A percentile compares a stretch with the other conserved stretches of the same genome.
Evolutionary conservation across 306 rosid species (phyloP).

Genomic region (Medicago ruthenica): DNA sequence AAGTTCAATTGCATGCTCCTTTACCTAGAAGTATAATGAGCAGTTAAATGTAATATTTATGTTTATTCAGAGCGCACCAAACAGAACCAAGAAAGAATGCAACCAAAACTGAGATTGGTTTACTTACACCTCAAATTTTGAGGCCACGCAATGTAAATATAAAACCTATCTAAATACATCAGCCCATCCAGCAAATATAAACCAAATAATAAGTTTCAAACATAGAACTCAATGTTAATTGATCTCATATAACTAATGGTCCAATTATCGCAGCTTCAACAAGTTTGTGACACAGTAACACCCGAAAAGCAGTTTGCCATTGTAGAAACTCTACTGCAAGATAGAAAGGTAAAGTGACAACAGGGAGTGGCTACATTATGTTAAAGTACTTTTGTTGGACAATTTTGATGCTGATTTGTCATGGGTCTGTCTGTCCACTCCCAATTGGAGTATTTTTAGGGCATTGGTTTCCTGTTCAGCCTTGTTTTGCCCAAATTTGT

Average conservation of each 20-base stretch:
- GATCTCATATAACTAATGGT: neutral
- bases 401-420: neutral
- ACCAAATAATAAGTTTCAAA: too few relatives aligned
- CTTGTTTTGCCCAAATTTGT: neutral
- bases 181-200: neutral
- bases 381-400: neutral
- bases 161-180: neutral
- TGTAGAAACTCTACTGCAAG: neutral
- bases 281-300: neutral
- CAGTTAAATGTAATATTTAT: conserved; percentile 24
- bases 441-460: neutral
- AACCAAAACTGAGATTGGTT: conserved; percentile 17
- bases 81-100: conserved; percentile 4
- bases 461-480: neutral
- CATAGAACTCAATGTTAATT: neutral
- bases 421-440: neutral
- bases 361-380: neutral
- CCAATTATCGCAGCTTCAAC: neutral
- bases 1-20: conserved; percentile 75
- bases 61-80: conserved; percentile 13
- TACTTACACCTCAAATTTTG: neutral
- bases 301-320: neutral
- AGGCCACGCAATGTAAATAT: neutral
- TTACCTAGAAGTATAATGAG: conserved; percentile 63
- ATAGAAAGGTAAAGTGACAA: neutral